Evolutionary conservation across 2,329 filamentous ascomycete genomes (phyloP), one percentile per base, ranked within the genome.

Genomic region (Thelonectria olida): DNA sequence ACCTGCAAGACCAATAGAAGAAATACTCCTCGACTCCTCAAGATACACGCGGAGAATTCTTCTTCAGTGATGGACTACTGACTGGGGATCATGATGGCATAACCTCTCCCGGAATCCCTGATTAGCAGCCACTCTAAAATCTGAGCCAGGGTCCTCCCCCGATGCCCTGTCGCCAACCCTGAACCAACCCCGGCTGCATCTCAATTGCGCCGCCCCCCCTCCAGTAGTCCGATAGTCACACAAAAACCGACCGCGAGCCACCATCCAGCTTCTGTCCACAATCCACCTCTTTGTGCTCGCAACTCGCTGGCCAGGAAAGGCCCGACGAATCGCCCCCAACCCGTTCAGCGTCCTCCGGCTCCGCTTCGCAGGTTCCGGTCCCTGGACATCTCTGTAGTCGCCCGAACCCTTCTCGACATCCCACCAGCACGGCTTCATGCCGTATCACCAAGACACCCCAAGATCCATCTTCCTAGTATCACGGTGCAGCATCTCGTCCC

Each of bases 401-500:
- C 74, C 80, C 80, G 76, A 74, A 77, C 73, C 75, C 77, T 74
- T 76, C 75, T 76, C 76, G 76, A 79, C 75, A 77, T 74, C 74
- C 75, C 74, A 78, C 76, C 77, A 78, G 71, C 79, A 81, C 76
- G 78, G 77, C 80, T 77, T 78, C 77, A 82, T 82, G 79, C 74
- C 73, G 82, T 85, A 79, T 78, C 72, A 84, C 82, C 69, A 76
- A 73, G 73, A 74, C 72, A 73, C 75, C 74, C 76, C 78, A 78
- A 76, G 75, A 78, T 75, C 77, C 75, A 76, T 76, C 77, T 79
- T 79, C 73, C 76, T 72, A 80, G 81, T 84, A 80, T 80, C 78
- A 82, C 81, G 74, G 77, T 80, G 79, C 80, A 81, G 78, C 79
- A 80, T 80, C 80, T 80, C 79, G 82, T 84, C 80, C 76, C 74